Conservation (phyloP, 352 stramenopile species). For the Phytopythium boreale region DNA sequence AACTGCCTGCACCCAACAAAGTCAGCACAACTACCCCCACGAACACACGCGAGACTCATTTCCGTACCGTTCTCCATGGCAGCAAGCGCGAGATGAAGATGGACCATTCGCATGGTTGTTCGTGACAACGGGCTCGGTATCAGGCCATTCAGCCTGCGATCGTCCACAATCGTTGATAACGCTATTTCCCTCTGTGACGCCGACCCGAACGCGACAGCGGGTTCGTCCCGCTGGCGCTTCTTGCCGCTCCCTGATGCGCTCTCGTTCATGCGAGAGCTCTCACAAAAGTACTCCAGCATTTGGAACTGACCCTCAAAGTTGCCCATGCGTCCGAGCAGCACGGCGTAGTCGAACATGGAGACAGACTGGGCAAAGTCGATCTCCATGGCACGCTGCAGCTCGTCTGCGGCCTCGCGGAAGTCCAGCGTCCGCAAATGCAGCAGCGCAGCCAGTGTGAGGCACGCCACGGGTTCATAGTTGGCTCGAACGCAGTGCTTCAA, state of each 20-base stretch:
- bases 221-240: conserved; percentile 11
- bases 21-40: background rate
- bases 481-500: conserved; percentile 42
- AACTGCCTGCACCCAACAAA: conserved; percentile 19
- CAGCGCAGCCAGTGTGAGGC: conserved; percentile 52
- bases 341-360: conserved; percentile 68
- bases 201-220: background rate
- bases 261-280: conserved; percentile 9
- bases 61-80: conserved; percentile 47
- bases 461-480: conserved; percentile 46
- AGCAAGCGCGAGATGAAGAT: conserved; percentile 28
- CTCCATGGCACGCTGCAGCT: conserved; percentile 55
- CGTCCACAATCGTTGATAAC: conserved; percentile 16
- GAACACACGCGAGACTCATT: background rate
- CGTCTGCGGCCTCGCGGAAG: conserved; percentile 30
- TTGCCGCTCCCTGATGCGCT: conserved; percentile 5
- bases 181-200: background rate
- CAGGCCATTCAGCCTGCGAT: conserved; percentile 10
- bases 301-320: conserved; percentile 49
- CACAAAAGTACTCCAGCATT: conserved; percentile 49
- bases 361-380: conserved; percentile 43
- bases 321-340: conserved; percentile 49
- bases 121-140: conserved; percentile 16
- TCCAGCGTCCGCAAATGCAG: conserved; percentile 32
- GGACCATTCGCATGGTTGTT: conserved; percentile 19